phyloP scores from a whole-genome alignment of 805 yeast genomes.

The Spathaspora girioi region DNA sequence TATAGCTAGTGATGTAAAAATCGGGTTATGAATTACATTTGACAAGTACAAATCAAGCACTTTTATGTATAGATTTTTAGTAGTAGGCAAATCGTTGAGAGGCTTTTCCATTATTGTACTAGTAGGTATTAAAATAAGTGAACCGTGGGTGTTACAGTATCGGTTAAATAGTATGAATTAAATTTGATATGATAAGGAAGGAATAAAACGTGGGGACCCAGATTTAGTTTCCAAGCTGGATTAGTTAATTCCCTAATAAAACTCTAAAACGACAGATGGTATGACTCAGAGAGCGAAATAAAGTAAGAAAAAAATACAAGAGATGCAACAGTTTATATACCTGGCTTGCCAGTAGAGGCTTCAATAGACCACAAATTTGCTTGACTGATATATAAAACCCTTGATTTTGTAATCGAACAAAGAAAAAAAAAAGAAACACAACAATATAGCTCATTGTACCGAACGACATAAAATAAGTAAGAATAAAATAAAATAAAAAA shows the following conservation, averaged over 20 bases:
- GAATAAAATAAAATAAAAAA: neutral
- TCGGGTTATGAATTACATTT: slow-evolving; percentile 18
- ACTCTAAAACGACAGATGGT: neutral
- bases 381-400: neutral
- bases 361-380: neutral
- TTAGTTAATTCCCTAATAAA: neutral
- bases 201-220: neutral
- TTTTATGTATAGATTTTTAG: slow-evolving; percentile 8
- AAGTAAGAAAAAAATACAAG: neutral
- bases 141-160: neutral
- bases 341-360: too few species aligned
- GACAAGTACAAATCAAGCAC: slow-evolving; percentile 17
- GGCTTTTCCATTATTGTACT: neutral
- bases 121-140: neutral
- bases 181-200: neutral
- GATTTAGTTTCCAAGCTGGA: neutral
- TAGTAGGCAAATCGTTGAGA: neutral
- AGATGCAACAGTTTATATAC: neutral
- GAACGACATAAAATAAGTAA: neutral
- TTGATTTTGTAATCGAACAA: neutral
- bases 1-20: slow-evolving; percentile 11
- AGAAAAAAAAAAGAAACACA: too few species aligned
- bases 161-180: neutral
- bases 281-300: neutral
- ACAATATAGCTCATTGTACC: too few species aligned